Conservation (phyloP, 768 basidiomycete species). For the Tulasnella sp. region DNA sequence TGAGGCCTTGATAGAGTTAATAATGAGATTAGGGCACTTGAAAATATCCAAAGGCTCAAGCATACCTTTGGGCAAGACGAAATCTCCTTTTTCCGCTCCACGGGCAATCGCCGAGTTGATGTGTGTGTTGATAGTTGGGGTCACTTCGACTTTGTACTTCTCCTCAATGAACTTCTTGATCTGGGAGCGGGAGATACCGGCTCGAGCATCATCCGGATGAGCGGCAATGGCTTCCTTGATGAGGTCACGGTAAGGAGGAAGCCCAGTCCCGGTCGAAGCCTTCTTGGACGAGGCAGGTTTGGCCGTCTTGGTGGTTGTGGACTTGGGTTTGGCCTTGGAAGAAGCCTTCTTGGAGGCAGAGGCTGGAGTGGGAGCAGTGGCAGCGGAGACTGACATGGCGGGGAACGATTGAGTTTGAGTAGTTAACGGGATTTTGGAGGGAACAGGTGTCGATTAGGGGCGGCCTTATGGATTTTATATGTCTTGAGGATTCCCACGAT, state of each 20-base stretch:
- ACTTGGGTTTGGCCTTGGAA: background rate
- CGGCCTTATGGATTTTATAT: background rate
- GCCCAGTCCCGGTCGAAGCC: background rate
- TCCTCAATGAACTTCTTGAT: conserved; percentile 87
- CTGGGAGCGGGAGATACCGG: conserved; percentile 61
- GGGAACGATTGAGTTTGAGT: background rate
- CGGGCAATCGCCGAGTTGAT: conserved; percentile 67
- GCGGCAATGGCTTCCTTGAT: conserved; percentile 9
- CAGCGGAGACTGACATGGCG: background rate
- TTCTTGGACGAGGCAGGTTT: background rate
- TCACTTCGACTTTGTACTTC: conserved; percentile 70
- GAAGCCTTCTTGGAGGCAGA: background rate
- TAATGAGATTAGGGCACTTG: background rate
- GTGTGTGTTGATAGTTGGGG: conserved; percentile 59
- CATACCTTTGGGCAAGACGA: conserved; percentile 79
- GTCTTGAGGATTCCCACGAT: background rate
- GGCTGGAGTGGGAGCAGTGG: background rate
- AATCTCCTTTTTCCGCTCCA: conserved; percentile 72
- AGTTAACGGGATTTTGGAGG: background rate
- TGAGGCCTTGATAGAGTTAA: conserved; percentile 20
- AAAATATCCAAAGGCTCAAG: conserved; percentile 13
- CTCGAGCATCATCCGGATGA: conserved; percentile 24
- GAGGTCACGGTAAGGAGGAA: conserved; percentile 5
- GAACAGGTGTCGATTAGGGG: background rate
- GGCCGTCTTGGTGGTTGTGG: background rate